These are phyloP conservation scores for Camelina hispida DNA, from an alignment of 345 rosid genomes.

Conservation along the genomic window DNA sequence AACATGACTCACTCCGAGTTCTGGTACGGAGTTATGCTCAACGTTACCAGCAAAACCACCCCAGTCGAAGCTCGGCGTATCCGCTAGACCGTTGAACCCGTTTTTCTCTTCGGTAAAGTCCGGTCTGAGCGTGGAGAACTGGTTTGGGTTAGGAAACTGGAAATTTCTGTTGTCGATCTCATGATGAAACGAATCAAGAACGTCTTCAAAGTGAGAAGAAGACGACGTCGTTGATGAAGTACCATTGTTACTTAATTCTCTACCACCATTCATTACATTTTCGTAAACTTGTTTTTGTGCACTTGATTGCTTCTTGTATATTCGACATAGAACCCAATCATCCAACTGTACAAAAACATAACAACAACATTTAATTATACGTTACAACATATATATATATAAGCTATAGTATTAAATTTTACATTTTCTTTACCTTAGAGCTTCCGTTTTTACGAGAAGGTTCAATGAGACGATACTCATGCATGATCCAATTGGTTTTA, in stretches of 20 bases:
- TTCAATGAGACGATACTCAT: constrained; percentile 85
- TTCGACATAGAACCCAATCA: constrained; percentile 97
- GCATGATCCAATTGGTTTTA: constrained; percentile 99
- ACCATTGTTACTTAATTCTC: constrained; percentile 63
- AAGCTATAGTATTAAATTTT: neutral
- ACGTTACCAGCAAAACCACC: neutral
- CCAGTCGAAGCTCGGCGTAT: constrained; percentile 60
- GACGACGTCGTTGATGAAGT: constrained; percentile 58
- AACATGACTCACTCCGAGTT: constrained; percentile 46
- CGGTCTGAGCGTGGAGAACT: constrained; percentile 41
- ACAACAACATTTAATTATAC: neutral
- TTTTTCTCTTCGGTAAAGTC: constrained; percentile 49
- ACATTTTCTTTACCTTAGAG: constrained; percentile 54
- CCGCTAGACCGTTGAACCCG: constrained; percentile 39
- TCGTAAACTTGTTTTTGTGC: constrained; percentile 53
- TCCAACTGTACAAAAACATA: constrained; percentile 55
- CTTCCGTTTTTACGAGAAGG: constrained; percentile 59
- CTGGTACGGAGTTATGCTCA: constrained; percentile 47
- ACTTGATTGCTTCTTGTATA: constrained; percentile 82
- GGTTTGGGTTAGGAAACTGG: constrained; percentile 42
- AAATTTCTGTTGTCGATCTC: constrained; percentile 50
- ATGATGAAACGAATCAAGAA: constrained; percentile 51
- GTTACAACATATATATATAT: neutral
- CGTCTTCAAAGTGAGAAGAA: constrained; percentile 76
- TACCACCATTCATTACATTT: constrained; percentile 42